Evolutionary conservation across 2,329 filamentous ascomycete genomes (phyloP).

Genomic region (Escovopsis sp.): DNA sequence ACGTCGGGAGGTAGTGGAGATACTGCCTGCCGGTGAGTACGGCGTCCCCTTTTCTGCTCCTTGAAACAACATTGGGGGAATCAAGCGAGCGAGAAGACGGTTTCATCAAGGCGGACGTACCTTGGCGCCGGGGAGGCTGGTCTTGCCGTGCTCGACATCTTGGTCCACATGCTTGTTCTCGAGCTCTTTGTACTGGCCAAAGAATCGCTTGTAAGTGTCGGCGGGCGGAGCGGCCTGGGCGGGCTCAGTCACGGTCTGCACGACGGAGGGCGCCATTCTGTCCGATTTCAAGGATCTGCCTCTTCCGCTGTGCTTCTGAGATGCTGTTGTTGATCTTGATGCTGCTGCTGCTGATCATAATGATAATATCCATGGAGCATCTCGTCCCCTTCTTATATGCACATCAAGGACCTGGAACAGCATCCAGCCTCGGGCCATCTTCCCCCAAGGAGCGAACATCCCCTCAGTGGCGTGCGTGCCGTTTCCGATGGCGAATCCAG

Average conservation of each 20-base stretch:
- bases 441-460: not conserved
- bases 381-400: not conserved
- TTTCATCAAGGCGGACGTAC: constrained; percentile 6
- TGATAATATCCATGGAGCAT: too few species aligned
- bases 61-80: too few species aligned
- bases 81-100: not conserved
- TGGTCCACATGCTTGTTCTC: constrained; percentile 13
- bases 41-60: not conserved
- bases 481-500: constrained; percentile 5
- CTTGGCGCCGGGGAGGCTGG: constrained; percentile 14
- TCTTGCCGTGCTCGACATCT: constrained; percentile 16
- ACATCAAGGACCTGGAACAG: not conserved
- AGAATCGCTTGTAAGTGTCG: constrained; percentile 11
- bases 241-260: constrained; percentile 6
- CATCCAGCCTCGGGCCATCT: not conserved
- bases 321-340: not conserved
- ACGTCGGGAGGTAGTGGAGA: constrained; percentile 58
- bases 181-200: constrained; percentile 18
- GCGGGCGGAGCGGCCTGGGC: constrained; percentile 3
- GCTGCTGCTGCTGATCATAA: not conserved
- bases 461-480: constrained; percentile 6
- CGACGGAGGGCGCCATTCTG: constrained; percentile 12
- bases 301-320: not conserved
- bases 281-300: too few species aligned
- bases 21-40: constrained; percentile 27